A percentile compares a stretch with the other conserved stretches of the same genome.
These are phyloP conservation scores for Populus hybrid DNA, from an alignment of 441 rosid genomes.

Conservation along the genomic window DNA sequence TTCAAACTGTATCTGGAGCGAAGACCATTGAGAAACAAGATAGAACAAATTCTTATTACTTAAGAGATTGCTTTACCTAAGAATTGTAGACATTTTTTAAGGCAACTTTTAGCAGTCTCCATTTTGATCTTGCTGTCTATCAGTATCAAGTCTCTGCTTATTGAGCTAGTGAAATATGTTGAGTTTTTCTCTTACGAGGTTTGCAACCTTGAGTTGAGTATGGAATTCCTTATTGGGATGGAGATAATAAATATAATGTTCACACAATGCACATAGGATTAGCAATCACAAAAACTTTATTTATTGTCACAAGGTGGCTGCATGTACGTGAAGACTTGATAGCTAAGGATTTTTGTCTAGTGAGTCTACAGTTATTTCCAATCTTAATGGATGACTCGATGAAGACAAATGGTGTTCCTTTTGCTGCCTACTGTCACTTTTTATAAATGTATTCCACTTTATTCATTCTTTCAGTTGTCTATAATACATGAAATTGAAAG, in stretches of 20 bases:
- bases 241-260: background rate
- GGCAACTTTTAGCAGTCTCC: background rate
- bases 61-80: background rate
- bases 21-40: background rate
- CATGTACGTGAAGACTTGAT: background rate
- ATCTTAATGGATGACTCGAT: background rate
- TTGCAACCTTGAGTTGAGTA: background rate
- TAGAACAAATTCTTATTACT: background rate
- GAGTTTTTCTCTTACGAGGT: background rate
- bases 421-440: background rate
- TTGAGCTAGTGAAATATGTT: background rate
- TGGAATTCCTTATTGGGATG: background rate
- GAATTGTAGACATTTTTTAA: background rate
- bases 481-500: slow-evolving; percentile 5
- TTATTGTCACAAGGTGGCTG: background rate
- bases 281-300: background rate
- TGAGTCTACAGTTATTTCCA: background rate
- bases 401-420: background rate
- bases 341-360: background rate
- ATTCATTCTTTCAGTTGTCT: background rate
- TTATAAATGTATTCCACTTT: background rate
- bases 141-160: background rate
- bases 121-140: background rate
- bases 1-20: background rate
- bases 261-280: background rate